Conservation (phyloP, 495 filamentous ascomycete genomes). For the Baudoinia panamericana region DNA sequence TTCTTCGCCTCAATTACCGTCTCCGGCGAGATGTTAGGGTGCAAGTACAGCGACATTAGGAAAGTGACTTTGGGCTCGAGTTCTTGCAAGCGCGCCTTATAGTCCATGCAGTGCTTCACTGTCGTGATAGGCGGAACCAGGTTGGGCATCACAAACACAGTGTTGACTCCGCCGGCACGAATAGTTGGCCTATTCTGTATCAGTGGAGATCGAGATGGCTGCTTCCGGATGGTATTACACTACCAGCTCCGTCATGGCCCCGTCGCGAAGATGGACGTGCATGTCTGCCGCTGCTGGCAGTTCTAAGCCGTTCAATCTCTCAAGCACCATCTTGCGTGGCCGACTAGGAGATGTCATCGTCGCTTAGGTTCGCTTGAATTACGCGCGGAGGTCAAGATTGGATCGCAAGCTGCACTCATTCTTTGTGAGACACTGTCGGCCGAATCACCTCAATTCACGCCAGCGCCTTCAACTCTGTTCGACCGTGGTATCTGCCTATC, state of each 20-base stretch:
- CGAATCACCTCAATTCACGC: no score
- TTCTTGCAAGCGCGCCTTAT: constrained; percentile 50
- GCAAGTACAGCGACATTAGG: constrained; percentile 82
- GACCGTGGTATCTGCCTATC: no score
- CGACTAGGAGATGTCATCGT: constrained; percentile 2
- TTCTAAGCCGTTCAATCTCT: constrained; percentile 19
- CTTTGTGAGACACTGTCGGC: no score
- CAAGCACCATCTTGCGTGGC: constrained; percentile 14
- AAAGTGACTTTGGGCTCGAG: constrained; percentile 63
- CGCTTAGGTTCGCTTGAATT: no score
- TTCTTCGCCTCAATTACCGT: constrained; percentile 59
- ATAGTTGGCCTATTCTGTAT: constrained; percentile 41
- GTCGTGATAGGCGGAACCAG: constrained; percentile 63
- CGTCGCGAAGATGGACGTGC: constrained; percentile 59
- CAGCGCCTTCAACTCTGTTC: no score
- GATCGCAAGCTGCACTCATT: no score
- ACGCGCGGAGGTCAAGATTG: no score
- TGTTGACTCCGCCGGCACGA: constrained; percentile 59
- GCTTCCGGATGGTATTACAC: constrained; percentile 25
- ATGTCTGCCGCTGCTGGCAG: constrained; percentile 30
- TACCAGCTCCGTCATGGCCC: constrained; percentile 69
- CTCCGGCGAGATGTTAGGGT: constrained; percentile 62
- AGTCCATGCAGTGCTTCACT: constrained; percentile 60
- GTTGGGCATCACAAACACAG: constrained; percentile 75
- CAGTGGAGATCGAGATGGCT: not conserved